A percentile compares a stretch with the other conserved stretches of the same genome.
phyloP scores from a whole-genome alignment of 2,329 filamentous ascomycete species.

The Camptophora hylomeconis region DNA sequence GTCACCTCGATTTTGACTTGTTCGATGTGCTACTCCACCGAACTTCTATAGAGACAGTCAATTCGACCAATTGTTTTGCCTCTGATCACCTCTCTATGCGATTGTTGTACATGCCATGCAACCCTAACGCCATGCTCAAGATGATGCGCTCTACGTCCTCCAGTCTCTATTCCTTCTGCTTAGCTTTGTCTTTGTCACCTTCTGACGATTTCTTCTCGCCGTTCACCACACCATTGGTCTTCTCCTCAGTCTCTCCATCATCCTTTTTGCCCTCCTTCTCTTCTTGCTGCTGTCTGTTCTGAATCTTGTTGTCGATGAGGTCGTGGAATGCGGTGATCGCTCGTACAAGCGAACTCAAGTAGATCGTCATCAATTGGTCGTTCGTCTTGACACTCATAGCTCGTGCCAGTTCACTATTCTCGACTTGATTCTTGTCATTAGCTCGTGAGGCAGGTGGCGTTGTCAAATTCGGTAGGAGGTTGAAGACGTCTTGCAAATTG shows the following conservation, averaged over 20 bases:
- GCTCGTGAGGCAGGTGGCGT: conserved; percentile 54
- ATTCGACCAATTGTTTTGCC: too few species aligned
- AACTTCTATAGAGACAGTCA: too few species aligned
- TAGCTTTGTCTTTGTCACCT: conserved; percentile 42
- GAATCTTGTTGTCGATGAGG: conserved; percentile 98
- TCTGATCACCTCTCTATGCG: too few species aligned
- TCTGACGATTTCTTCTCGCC: conserved; percentile 39
- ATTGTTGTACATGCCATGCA: too few species aligned
- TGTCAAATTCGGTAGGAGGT: conserved; percentile 88
- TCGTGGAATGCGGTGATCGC: conserved; percentile 99
- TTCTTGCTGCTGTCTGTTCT: conserved; percentile 93
- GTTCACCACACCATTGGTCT: conserved; percentile 27
- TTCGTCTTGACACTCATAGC: conserved; percentile 99
- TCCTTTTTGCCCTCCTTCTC: conserved; percentile 79
- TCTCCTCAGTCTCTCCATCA: conserved; percentile 43
- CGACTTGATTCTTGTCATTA: conserved; percentile 42
- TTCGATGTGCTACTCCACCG: too few species aligned
- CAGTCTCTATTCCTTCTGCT: conserved; percentile 37
- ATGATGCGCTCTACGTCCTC: background rate
- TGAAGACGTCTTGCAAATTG: conserved; percentile 98
- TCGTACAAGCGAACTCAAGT: conserved; percentile 88
- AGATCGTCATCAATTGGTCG: conserved; percentile 97
- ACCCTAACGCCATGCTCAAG: conserved; percentile 11
- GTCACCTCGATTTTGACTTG: too few species aligned
- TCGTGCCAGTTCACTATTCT: conserved; percentile 77